Evolutionary conservation across 2,329 filamentous ascomycete genomes (phyloP).

Genomic region (Ophiocordyceps camponoti-leonardi): DNA sequence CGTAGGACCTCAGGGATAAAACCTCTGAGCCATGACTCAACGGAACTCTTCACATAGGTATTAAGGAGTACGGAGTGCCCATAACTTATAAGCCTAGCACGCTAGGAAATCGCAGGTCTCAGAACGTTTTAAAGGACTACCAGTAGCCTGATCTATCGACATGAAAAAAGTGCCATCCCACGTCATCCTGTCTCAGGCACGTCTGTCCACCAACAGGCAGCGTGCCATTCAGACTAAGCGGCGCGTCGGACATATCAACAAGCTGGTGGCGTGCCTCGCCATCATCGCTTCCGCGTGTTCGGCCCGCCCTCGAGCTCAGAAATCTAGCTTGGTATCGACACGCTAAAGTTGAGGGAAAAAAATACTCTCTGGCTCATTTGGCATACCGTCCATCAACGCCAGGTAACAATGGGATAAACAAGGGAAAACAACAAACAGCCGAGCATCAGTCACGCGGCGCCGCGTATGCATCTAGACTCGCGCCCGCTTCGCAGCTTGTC

Average conservation of each 20-base stretch:
- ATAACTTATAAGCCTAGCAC: background rate
- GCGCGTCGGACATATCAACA: background rate
- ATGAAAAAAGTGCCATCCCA: background rate
- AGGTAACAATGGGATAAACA: background rate
- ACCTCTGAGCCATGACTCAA: background rate
- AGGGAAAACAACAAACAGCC: background rate
- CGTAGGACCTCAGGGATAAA: too few relatives aligned
- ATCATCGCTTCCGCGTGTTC: background rate
- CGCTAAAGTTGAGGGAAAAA: background rate
- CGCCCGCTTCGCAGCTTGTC: too few relatives aligned
- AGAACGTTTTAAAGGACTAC: background rate
- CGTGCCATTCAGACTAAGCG: background rate
- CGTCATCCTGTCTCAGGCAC: background rate
- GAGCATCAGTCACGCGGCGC: background rate
- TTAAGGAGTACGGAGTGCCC: too few relatives aligned
- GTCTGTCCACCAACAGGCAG: background rate
- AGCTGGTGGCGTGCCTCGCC: background rate
- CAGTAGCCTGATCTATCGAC: background rate
- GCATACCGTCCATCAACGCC: background rate
- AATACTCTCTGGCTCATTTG: background rate
- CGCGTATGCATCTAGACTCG: background rate
- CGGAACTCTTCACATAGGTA: too few relatives aligned
- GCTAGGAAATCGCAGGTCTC: background rate
- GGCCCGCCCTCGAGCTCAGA: background rate
- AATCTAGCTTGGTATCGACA: background rate